These are phyloP conservation scores for Jaltomata sinuosa DNA, from an alignment of 257 asterid genomes.

Conservation along the genomic window DNA sequence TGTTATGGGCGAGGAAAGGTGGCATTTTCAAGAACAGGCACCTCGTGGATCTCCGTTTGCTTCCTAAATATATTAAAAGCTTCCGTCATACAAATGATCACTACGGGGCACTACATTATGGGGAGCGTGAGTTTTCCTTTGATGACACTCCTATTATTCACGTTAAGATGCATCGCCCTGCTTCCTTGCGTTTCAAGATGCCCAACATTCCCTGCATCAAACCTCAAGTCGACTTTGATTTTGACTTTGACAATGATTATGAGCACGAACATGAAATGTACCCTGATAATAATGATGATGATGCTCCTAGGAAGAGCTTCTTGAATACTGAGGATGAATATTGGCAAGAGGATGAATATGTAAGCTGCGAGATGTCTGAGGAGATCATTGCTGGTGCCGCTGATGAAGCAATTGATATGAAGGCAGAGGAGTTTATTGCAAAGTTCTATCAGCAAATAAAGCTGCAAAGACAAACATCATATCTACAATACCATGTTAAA, in stretches of 20 bases:
- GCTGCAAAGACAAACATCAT: conserved; percentile 46
- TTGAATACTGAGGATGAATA: not conserved
- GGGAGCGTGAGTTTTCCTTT: conserved; percentile 65
- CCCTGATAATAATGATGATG: not conserved
- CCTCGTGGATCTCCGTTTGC: conserved; percentile 20
- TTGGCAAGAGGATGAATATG: not conserved
- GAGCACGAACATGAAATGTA: not conserved
- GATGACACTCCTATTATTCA: conserved; percentile 54
- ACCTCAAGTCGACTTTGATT: conserved; percentile 50
- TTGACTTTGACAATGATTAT: conserved; percentile 37
- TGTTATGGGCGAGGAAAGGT: conserved; percentile 65
- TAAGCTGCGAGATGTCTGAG: not conserved
- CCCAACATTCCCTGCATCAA: conserved; percentile 69
- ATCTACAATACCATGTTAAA: conserved; percentile 16
- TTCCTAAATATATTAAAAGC: conserved; percentile 38
- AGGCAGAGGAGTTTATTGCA: conserved; percentile 78
- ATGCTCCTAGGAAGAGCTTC: conserved; percentile 8
- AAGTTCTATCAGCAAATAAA: conserved; percentile 61
- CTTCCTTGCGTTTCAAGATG: conserved; percentile 64
- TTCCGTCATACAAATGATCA: conserved; percentile 25
- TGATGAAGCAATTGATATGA: conserved; percentile 56
- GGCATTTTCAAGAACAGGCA: conserved; percentile 34
- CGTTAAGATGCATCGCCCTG: conserved; percentile 62
- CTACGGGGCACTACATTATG: conserved; percentile 28
- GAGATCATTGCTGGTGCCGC: not conserved